A percentile compares a stretch with the other conserved stretches of the same genome.
phyloP scores from a whole-genome alignment of 2,329 filamentous ascomycete genomes.

The Myriosclerotinia scirpicola region DNA sequence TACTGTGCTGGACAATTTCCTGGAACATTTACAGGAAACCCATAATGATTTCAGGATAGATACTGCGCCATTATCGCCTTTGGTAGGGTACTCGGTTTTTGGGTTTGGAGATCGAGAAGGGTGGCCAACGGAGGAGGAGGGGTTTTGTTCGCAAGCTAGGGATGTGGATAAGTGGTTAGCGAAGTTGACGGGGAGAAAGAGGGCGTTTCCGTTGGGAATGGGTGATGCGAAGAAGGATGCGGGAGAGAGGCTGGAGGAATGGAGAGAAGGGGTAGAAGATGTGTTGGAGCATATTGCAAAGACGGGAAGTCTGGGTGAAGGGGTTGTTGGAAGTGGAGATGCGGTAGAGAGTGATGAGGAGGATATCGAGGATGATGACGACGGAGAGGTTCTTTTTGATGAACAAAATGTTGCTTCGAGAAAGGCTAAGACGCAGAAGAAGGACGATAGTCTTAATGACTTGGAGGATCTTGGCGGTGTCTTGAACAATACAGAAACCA shows the following conservation, averaged over 20 bases:
- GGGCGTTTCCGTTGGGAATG: constrained; percentile 86
- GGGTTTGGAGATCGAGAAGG: constrained; percentile 88
- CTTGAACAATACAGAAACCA: constrained; percentile 49
- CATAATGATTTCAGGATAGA: constrained; percentile 97
- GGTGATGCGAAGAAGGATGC: constrained; percentile 81
- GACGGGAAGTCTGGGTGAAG: constrained; percentile 61
- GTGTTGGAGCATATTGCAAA: constrained; percentile 63
- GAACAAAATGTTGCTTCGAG: constrained; percentile 47
- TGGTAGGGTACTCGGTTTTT: constrained; percentile 90
- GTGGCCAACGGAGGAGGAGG: constrained; percentile 87
- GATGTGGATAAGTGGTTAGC: constrained; percentile 96
- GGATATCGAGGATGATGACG: constrained; percentile 55
- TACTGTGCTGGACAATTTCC: constrained; percentile 81
- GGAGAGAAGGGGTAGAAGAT: constrained; percentile 72
- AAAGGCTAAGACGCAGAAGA: constrained; percentile 47
- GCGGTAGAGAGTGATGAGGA: constrained; percentile 83
- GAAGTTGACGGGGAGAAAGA: constrained; percentile 81
- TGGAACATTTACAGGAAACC: constrained; percentile 85
- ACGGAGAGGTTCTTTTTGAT: constrained; percentile 53
- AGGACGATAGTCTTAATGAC: constrained; percentile 62
- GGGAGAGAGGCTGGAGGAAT: constrained; percentile 67
- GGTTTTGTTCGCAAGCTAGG: constrained; percentile 89
- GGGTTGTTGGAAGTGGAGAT: constrained; percentile 78
- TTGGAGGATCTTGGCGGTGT: constrained; percentile 79
- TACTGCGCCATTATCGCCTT: constrained; percentile 71